Evolutionary conservation across 805 yeast species (phyloP), one percentile per base, ranked within the genome.

Genomic region (Metschnikowia koreensis): DNA sequence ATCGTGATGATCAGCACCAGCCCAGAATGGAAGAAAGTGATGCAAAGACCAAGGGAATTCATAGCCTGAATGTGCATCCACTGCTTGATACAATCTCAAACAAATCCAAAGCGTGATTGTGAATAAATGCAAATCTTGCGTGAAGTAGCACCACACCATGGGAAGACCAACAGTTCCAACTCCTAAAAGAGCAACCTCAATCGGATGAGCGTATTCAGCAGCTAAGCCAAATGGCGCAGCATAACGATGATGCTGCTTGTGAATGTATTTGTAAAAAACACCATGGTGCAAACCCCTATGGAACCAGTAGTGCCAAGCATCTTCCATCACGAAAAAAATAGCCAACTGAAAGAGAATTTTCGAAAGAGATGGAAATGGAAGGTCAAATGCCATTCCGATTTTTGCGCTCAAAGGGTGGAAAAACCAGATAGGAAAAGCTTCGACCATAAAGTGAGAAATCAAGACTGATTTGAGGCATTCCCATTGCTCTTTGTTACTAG

Each of bases 1-100:
- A 71, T 93, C 99, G 69, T 93, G 98, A 72, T 93, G 98, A 65
- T 89, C 97, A 22, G 97, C 97, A 59, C 98, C 98, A 4, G 97
- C 96, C 97, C 98, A 92, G 74, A 94, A 81, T 45, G 97, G 97
- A 55, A 93, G 68, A 72, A 93, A 83, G 67, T 91, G 90, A 73
- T 90, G 94, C 66, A 93, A 79, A 5, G 97, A 89, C 89, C 96
- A 85, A 57, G 99, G 98, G 83, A 93, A 93, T 68, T 93, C 98
- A 72, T 93, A 94, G 53, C 98, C 99, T 11, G 97, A 91, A 71
- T 93, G 99, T 27, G 97, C 87, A 69, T 93, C 99, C 53, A 93
- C 93, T 28, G 99, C 99, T 79, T 93, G 99, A 77, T 87, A 85
- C 61, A 93, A 81, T 71, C 98, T 83, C 62, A 89, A 73, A 8